Percentiles rank a stretch among this genome's conserved stretches.
These are phyloP conservation scores for Moesziomyces globuligerus DNA, from an alignment of 1,284 basidiomycete genomes.

Conservation along the genomic window DNA sequence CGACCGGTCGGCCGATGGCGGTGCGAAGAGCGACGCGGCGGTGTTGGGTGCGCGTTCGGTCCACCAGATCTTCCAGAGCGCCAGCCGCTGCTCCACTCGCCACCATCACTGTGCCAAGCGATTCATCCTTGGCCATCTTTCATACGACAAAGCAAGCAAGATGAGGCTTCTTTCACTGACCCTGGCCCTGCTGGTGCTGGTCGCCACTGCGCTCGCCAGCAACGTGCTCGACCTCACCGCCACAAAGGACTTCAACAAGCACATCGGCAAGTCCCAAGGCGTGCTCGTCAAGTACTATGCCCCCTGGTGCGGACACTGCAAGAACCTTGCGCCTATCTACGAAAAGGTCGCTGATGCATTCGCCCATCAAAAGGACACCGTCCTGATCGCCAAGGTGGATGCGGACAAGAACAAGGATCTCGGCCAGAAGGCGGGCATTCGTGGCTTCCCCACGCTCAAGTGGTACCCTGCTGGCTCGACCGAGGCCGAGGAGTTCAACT, in stretches of 20 bases:
- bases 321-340: conserved; percentile 86
- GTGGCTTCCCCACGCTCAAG: conserved; percentile 89
- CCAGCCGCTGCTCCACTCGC: too few relatives aligned
- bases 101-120: background rate
- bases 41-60: too few relatives aligned
- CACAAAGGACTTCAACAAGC: conserved; percentile 55
- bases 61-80: background rate
- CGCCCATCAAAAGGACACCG: conserved; percentile 76
- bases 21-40: too few relatives aligned
- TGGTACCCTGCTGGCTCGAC: conserved; percentile 78
- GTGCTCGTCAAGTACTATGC: conserved; percentile 65
- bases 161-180: conserved; percentile 37
- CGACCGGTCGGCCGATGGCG: too few relatives aligned
- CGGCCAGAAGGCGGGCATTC: conserved; percentile 76
- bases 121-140: background rate
- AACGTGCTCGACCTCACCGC: conserved; percentile 63
- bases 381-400: conserved; percentile 90
- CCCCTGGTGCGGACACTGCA: conserved; percentile 68
- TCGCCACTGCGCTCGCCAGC: conserved; percentile 35
- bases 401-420: conserved; percentile 84
- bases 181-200: conserved; percentile 33
- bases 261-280: conserved; percentile 53
- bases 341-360: conserved; percentile 90
- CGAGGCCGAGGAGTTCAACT: conserved; percentile 77
- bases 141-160: conserved; percentile 1